These are phyloP conservation scores for Corynascus novoguineensis DNA, from an alignment of 495 filamentous ascomycete species.

Conservation along the genomic window DNA sequence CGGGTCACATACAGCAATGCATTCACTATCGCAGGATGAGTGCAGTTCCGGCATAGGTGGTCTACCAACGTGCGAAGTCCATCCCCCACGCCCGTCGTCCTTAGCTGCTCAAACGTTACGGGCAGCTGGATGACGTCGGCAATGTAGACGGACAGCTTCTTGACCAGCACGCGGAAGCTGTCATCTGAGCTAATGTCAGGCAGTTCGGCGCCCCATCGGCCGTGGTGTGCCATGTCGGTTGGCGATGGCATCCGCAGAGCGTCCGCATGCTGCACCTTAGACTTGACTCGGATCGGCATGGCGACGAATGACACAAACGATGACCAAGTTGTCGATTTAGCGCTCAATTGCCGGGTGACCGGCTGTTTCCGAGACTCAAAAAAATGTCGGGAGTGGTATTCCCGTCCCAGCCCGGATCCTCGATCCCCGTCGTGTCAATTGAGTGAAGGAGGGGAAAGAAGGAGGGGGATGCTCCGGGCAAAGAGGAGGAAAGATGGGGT, in stretches of 20 bases:
- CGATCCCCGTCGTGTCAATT: not conserved
- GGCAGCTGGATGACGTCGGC: conserved; percentile 58
- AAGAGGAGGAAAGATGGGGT: conserved; percentile 4
- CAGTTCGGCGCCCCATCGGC: conserved; percentile 37
- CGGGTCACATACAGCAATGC: conserved; percentile 61
- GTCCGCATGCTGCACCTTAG: conserved; percentile 25
- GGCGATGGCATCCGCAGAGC: conserved; percentile 27
- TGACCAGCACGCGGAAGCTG: conserved; percentile 58
- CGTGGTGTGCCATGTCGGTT: conserved; percentile 5
- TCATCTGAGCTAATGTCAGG: conserved; percentile 62
- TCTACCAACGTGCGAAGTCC: conserved; percentile 60
- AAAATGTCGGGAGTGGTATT: not conserved
- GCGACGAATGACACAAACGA: not conserved
- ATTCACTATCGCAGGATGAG: conserved; percentile 69
- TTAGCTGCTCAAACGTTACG: conserved; percentile 74
- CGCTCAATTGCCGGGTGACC: no score
- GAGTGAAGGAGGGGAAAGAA: not conserved
- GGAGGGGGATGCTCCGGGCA: not conserved
- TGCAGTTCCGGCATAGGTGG: conserved; percentile 57
- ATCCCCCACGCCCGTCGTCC: conserved; percentile 59
- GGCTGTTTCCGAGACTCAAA: not conserved
- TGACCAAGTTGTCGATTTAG: no score
- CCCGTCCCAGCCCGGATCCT: not conserved
- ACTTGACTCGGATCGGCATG: conserved; percentile 46
- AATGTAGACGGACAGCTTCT: conserved; percentile 66